phyloP scores from a whole-genome alignment of 345 rosid genomes.

The Eucalyptus curtisii region DNA sequence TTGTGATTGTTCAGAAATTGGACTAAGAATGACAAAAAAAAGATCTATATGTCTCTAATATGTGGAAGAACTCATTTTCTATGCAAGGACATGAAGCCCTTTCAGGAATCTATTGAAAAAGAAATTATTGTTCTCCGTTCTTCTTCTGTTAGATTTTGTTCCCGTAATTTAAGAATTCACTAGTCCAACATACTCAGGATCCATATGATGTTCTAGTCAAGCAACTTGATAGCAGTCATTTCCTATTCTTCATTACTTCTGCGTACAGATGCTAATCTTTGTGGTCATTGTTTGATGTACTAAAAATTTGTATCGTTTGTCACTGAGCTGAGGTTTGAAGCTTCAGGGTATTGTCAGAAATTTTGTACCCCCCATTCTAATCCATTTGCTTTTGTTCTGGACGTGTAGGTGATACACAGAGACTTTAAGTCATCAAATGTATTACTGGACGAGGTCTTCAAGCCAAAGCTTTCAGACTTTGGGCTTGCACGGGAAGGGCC shows the following conservation, averaged over 20 bases:
- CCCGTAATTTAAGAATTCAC: neutral
- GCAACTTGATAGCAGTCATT: neutral
- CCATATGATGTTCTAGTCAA: neutral
- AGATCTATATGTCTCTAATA: neutral
- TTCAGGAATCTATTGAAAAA: neutral
- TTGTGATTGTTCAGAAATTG: neutral
- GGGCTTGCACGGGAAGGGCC: constrained; percentile 97
- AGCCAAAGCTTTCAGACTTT: constrained; percentile 81
- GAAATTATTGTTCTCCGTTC: neutral
- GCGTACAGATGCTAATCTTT: neutral
- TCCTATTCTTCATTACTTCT: neutral
- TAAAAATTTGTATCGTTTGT: neutral
- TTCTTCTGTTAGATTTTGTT: neutral
- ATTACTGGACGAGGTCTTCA: constrained; percentile 48
- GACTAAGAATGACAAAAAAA: neutral
- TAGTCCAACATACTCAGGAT: neutral
- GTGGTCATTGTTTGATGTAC: neutral
- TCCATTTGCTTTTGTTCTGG: neutral
- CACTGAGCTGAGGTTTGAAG: neutral
- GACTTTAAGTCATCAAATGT: constrained; percentile 84
- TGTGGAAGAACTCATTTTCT: neutral
- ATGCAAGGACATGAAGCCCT: neutral
- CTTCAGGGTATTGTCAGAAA: neutral
- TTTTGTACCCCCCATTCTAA: neutral
- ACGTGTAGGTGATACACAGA: constrained; percentile 56